These are phyloP conservation scores for Ustilago crameri DNA, from an alignment of 1,284 basidiomycete species.

Conservation along the genomic window DNA sequence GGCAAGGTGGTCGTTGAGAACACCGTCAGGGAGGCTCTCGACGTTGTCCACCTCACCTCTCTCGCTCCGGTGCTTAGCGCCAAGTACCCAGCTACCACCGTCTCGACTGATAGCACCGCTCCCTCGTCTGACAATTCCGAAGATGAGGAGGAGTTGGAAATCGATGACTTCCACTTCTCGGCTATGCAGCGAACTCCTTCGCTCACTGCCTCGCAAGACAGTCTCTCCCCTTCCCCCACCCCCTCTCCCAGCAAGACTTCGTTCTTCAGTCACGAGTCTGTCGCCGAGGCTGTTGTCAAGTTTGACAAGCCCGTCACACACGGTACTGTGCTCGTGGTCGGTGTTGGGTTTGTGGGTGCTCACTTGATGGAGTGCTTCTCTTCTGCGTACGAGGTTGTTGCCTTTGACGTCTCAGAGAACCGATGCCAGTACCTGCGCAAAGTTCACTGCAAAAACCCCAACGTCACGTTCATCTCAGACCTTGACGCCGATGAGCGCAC, in stretches of 20 bases:
- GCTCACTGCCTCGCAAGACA: constrained; percentile 32
- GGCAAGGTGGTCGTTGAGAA: constrained; percentile 18
- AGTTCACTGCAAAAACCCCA: constrained; percentile 24
- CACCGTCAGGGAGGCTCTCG: constrained; percentile 14
- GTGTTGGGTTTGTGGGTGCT: constrained; percentile 37
- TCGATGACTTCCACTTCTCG: constrained; percentile 10
- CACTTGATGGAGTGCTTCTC: constrained; percentile 43
- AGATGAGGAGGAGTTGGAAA: constrained; percentile 17
- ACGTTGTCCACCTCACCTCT: constrained; percentile 17
- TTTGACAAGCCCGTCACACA: constrained; percentile 11
- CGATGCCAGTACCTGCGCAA: constrained; percentile 29
- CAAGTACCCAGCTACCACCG: constrained; percentile 1
- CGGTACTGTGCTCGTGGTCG: constrained; percentile 31
- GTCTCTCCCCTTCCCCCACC: constrained; percentile 21
- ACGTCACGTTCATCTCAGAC: constrained; percentile 39
- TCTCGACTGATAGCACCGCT: neutral
- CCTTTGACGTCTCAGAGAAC: constrained; percentile 31
- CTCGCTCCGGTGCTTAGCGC: constrained; percentile 14
- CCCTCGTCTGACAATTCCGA: constrained; percentile 6
- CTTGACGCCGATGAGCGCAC: constrained; percentile 19
- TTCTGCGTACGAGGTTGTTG: constrained; percentile 31
- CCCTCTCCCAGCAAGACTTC: constrained; percentile 21
- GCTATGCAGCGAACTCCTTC: constrained; percentile 32
- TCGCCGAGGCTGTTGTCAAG: constrained; percentile 3
- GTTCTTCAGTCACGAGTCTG: constrained; percentile 10